These are phyloP conservation scores for Castanea mollissima DNA, from an alignment of 306 rosid genomes.

Conservation along the genomic window DNA sequence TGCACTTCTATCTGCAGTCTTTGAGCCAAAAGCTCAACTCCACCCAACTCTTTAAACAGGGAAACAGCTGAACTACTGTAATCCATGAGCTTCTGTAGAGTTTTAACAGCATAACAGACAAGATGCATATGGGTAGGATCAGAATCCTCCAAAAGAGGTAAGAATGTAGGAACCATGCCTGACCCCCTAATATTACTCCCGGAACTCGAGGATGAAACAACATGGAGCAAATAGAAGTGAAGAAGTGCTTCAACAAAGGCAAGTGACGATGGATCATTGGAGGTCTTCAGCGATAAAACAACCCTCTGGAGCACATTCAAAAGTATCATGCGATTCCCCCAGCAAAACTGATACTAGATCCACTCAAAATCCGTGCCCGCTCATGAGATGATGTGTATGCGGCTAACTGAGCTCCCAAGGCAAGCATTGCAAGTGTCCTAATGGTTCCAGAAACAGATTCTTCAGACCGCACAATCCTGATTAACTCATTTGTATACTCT, in stretches of 20 bases:
- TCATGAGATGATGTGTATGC: conserved; percentile 95
- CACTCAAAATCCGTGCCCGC: conserved; percentile 87
- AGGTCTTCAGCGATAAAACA: conserved; percentile 70
- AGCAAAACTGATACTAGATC: conserved; percentile 85
- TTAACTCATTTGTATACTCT: conserved; percentile 86
- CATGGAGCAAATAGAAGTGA: conserved; percentile 94
- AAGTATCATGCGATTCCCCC: conserved; percentile 91
- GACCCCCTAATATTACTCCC: conserved; percentile 92
- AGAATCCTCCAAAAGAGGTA: conserved; percentile 92
- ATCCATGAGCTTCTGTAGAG: conserved; percentile 98
- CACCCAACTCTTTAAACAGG: conserved; percentile 91
- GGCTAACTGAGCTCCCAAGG: conserved; percentile 96
- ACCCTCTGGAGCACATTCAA: conserved; percentile 95
- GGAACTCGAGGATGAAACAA: conserved; percentile 86
- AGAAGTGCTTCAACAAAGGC: conserved; percentile 97
- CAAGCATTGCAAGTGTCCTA: conserved; percentile 95
- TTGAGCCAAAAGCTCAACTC: conserved; percentile 88
- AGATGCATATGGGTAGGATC: conserved; percentile 85
- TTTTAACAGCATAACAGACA: conserved; percentile 92
- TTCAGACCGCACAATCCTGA: conserved; percentile 90
- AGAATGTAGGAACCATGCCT: conserved; percentile 98
- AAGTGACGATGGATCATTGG: conserved; percentile 81
- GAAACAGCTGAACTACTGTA: conserved; percentile 92
- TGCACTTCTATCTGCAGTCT: conserved; percentile 83
- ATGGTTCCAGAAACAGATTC: conserved; percentile 79